These are phyloP conservation scores for Aspergillus baeticus DNA, from an alignment of 495 filamentous ascomycete species.

Conservation along the genomic window DNA sequence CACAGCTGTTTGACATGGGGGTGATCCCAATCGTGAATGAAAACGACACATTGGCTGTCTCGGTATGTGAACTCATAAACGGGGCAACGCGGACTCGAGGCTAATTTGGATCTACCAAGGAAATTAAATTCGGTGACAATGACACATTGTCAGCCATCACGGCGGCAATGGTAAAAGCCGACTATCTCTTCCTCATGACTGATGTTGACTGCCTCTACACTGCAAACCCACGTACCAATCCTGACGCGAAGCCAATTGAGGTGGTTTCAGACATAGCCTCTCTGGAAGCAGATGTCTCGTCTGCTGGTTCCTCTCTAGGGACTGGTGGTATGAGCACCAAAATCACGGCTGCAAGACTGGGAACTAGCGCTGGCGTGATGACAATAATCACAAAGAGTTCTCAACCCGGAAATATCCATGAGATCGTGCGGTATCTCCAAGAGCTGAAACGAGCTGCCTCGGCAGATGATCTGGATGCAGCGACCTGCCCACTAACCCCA, in stretches of 20 bases:
- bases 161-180: slow-evolving; percentile 93
- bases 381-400: slow-evolving; percentile 92
- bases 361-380: slow-evolving; percentile 92
- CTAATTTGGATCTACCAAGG: slow-evolving; percentile 36
- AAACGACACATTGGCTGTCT: slow-evolving; percentile 94
- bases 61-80: slow-evolving; percentile 43
- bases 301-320: slow-evolving; percentile 81
- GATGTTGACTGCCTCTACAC: slow-evolving; percentile 98
- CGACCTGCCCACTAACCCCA: slow-evolving; percentile 28
- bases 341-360: slow-evolving; percentile 90
- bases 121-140: slow-evolving; percentile 99
- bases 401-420: slow-evolving; percentile 85
- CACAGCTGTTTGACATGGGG: slow-evolving; percentile 87
- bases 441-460: slow-evolving; percentile 35
- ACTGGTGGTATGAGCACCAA: slow-evolving; percentile 99
- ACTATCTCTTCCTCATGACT: slow-evolving; percentile 98
- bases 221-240: slow-evolving; percentile 82
- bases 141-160: slow-evolving; percentile 96
- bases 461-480: slow-evolving; percentile 22
- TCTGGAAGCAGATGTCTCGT: slow-evolving; percentile 88
- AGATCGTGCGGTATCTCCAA: slow-evolving; percentile 83
- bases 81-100: not conserved
- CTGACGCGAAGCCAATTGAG: slow-evolving; percentile 85
- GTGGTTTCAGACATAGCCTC: slow-evolving; percentile 85
- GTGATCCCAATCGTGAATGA: slow-evolving; percentile 99